These are phyloP conservation scores for Tagetes erecta DNA, from an alignment of 129 eudicot species.

Conservation along the genomic window DNA sequence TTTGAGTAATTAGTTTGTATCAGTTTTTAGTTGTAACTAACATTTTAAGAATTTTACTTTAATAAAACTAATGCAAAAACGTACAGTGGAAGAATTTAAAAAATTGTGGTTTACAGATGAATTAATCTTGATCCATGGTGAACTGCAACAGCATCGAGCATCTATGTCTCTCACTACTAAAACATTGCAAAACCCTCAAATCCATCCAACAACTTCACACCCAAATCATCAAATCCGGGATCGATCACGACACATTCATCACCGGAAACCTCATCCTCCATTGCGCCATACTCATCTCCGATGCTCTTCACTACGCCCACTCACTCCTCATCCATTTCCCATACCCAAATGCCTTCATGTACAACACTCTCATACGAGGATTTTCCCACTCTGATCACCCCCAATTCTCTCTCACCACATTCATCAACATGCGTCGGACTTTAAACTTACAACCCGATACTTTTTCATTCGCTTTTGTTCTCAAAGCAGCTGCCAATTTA, in stretches of 20 bases:
- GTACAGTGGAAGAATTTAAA: too few relatives aligned
- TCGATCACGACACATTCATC: conserved; percentile 22
- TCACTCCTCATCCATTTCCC: conserved; percentile 32
- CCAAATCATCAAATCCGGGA: conserved; percentile 38
- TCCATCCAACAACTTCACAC: conserved; percentile 38
- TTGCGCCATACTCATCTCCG: conserved; percentile 30
- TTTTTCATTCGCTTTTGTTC: conserved; percentile 38
- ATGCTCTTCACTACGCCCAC: conserved; percentile 40
- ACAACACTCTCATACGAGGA: conserved; percentile 45
- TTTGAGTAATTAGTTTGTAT: too few relatives aligned
- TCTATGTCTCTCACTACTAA: conserved; percentile 23
- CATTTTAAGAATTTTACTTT: too few relatives aligned
- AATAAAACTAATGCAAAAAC: too few relatives aligned
- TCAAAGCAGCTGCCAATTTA: conserved; percentile 44
- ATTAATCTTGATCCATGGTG: conserved; percentile 16
- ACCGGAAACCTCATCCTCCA: conserved; percentile 42
- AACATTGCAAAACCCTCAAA: conserved; percentile 39
- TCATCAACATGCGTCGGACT: conserved; percentile 36
- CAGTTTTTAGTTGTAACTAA: too few relatives aligned
- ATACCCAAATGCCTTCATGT: conserved; percentile 43
- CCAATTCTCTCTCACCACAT: conserved; percentile 26
- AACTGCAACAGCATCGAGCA: conserved; percentile 19
- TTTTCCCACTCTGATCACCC: conserved; percentile 41
- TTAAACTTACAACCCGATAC: conserved; percentile 29
- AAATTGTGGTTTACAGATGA: too few relatives aligned